phyloP scores from a whole-genome alignment of 148 eudicot genomes.

The Spergularia marina region DNA sequence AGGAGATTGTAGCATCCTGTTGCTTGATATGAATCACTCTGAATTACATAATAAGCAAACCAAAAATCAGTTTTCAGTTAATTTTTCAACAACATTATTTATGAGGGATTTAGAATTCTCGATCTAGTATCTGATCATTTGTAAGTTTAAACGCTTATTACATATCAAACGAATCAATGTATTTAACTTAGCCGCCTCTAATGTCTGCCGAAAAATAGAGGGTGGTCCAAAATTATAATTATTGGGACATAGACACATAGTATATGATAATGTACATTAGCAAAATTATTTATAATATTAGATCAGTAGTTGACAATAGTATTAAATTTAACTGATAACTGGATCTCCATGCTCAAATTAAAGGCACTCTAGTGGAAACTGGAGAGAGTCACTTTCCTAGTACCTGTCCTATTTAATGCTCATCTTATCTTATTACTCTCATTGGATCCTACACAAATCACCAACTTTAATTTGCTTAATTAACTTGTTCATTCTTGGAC shows the following conservation, averaged over 20 bases:
- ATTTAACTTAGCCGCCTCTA: too few relatives aligned
- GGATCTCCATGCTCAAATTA: conserved; percentile 13
- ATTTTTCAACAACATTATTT: background rate
- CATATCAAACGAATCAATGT: too few relatives aligned
- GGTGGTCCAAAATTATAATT: conserved; percentile 14
- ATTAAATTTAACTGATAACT: background rate
- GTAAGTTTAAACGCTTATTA: too few relatives aligned
- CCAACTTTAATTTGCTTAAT: background rate
- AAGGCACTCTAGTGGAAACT: background rate
- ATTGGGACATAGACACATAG: too few relatives aligned
- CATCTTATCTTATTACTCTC: background rate
- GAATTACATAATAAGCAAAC: conserved; percentile 12
- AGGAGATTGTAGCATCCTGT: conserved; percentile 95
- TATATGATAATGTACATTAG: too few relatives aligned
- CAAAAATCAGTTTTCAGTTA: background rate
- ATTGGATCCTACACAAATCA: conserved; percentile 21
- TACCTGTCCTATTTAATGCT: conserved; percentile 16
- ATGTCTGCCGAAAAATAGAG: background rate
- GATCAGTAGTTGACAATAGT: conserved; percentile 1
- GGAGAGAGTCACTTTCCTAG: conserved; percentile 2
- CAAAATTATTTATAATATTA: background rate
- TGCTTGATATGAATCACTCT: conserved; percentile 96
- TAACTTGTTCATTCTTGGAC: background rate
- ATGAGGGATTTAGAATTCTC: too few relatives aligned
- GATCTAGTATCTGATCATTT: too few relatives aligned